These are phyloP conservation scores for Tricladium varicosporioides DNA, from an alignment of 2,329 filamentous ascomycete species.

Conservation along the genomic window DNA sequence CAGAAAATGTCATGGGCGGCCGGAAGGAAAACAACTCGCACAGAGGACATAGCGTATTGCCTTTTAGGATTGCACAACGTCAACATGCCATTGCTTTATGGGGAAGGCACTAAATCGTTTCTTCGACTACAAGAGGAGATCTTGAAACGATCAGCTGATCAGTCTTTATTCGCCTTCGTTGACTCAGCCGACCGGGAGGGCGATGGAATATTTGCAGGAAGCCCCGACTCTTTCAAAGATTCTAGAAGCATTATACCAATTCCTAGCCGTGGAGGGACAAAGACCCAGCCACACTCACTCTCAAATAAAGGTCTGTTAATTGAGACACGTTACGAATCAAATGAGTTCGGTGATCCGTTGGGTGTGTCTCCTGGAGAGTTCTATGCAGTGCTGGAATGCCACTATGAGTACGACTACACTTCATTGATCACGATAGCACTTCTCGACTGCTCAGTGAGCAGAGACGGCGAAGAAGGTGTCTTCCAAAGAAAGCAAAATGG, in stretches of 20 bases:
- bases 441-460: background rate
- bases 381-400: background rate
- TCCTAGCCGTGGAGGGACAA: background rate
- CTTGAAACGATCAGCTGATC: conserved; percentile 14
- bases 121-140: conserved; percentile 29
- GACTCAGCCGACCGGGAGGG: background rate
- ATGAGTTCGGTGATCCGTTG: no score
- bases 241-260: background rate
- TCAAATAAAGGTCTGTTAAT: background rate
- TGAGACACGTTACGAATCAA: background rate
- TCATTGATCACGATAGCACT: background rate
- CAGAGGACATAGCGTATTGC: conserved; percentile 28
- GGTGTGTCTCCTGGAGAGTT: background rate
- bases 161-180: background rate
- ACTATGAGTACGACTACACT: background rate
- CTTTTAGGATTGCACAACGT: conserved; percentile 27
- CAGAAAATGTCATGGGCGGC: conserved; percentile 29
- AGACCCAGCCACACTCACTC: background rate
- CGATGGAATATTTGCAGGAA: background rate
- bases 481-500: no score
- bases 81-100: conserved; percentile 30
- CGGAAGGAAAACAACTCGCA: conserved; percentile 16
- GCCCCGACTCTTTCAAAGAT: background rate
- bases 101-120: conserved; percentile 25
- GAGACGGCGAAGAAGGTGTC: no score